Percentiles rank a stretch among this genome's conserved stretches.
phyloP scores from a whole-genome alignment of 306 rosid species.

The Rosa persica region DNA sequence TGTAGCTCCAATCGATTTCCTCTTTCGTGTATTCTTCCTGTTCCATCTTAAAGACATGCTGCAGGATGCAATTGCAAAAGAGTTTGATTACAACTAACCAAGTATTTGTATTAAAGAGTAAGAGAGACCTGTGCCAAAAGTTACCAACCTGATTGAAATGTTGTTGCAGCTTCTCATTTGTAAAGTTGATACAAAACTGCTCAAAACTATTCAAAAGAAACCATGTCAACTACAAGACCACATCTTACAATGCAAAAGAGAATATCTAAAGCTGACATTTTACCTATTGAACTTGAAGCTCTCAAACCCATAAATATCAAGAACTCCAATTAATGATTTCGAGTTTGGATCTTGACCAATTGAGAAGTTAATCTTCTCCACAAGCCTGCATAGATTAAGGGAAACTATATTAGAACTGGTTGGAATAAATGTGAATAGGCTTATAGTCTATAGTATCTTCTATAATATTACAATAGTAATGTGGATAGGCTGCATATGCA shows the following conservation, averaged over 20 bases:
- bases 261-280: slow-evolving; percentile 27
- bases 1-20: slow-evolving; percentile 97
- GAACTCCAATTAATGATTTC: slow-evolving; percentile 93
- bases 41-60: slow-evolving; percentile 99
- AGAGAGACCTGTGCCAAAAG: slow-evolving; percentile 28
- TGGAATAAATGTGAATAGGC: slow-evolving; percentile 18
- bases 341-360: slow-evolving; percentile 99
- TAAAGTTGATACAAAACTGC: slow-evolving; percentile 99
- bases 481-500: not conserved
- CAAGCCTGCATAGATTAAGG: slow-evolving; percentile 64
- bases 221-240: slow-evolving; percentile 36
- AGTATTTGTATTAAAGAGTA: slow-evolving; percentile 11
- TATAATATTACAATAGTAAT: not conserved
- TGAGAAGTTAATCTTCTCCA: slow-evolving; percentile 89
- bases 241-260: slow-evolving; percentile 16
- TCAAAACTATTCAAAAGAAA: slow-evolving; percentile 64
- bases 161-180: slow-evolving; percentile 98
- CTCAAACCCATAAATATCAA: slow-evolving; percentile 99
- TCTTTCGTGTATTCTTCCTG: slow-evolving; percentile 99
- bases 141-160: slow-evolving; percentile 94
- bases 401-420: slow-evolving; percentile 28
- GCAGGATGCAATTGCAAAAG: slow-evolving; percentile 37
- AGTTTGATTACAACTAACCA: slow-evolving; percentile 17
- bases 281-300: slow-evolving; percentile 97
- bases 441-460: not conserved